A percentile compares a stretch with the other conserved stretches of the same genome.
Conservation (phyloP, 345 rosid species). For the Corymbia maculata region DNA sequence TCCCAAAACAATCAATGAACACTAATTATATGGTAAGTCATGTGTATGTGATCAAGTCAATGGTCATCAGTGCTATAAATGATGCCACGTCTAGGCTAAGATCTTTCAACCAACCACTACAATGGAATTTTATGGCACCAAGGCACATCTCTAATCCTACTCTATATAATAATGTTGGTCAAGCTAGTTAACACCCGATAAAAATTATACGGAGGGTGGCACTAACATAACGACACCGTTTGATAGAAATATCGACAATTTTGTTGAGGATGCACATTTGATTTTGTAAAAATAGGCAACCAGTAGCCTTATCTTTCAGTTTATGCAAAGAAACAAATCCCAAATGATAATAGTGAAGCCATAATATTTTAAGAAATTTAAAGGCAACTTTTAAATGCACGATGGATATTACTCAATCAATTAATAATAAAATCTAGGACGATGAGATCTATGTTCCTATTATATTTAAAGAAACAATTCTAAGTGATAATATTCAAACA, state of each 20-base stretch:
- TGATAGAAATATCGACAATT: background rate
- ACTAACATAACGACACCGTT: background rate
- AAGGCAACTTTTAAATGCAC: background rate
- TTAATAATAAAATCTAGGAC: accelerated
- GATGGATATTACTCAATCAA: background rate
- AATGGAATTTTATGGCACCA: background rate
- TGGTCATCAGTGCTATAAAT: background rate
- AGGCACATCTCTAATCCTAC: background rate
- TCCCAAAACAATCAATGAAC: background rate
- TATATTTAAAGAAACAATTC: background rate
- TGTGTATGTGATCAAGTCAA: background rate
- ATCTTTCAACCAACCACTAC: background rate
- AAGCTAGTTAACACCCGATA: background rate
- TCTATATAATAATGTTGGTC: background rate
- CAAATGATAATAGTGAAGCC: background rate
- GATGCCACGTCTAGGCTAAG: background rate
- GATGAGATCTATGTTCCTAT: background rate
- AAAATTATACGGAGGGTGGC: background rate
- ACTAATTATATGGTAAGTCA: background rate
- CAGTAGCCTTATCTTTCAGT: background rate
- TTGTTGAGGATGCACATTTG: background rate
- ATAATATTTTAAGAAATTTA: background rate
- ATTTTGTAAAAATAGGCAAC: background rate
- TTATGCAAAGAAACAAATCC: background rate
- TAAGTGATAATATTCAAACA: background rate